Evolutionary conservation across 768 basidiomycete genomes (phyloP).

Genomic region (Naganishia antarctica): DNA sequence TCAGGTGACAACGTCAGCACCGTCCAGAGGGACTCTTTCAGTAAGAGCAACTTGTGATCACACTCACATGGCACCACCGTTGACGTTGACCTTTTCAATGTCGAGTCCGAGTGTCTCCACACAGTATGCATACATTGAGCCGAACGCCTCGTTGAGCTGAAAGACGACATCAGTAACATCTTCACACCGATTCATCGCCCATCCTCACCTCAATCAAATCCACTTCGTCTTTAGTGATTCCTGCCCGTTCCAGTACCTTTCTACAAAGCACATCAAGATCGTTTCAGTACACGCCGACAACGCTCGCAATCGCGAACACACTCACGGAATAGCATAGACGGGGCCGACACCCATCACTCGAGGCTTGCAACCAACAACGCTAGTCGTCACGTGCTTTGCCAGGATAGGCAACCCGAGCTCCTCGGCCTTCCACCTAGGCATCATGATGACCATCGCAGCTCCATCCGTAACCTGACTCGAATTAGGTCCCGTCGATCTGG

Average conservation of each 20-base stretch:
- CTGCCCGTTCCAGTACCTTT: slow-evolving; percentile 60
- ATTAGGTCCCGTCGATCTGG: slow-evolving; percentile 75
- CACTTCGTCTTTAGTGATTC: slow-evolving; percentile 64
- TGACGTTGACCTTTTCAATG: slow-evolving; percentile 71
- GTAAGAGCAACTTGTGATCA: too few relatives aligned
- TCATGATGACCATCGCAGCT: slow-evolving; percentile 72
- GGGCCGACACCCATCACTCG: slow-evolving; percentile 65
- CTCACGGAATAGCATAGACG: slow-evolving; percentile 31
- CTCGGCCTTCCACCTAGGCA: slow-evolving; percentile 74
- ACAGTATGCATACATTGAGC: slow-evolving; percentile 67
- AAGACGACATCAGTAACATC: background rate
- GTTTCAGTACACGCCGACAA: slow-evolving; percentile 24
- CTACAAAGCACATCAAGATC: slow-evolving; percentile 75
- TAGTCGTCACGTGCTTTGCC: slow-evolving; percentile 72
- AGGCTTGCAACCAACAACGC: slow-evolving; percentile 62
- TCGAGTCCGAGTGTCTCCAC: slow-evolving; percentile 63
- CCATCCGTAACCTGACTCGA: slow-evolving; percentile 82
- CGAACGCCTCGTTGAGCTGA: slow-evolving; percentile 88
- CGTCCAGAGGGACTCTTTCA: background rate
- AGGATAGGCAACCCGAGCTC: slow-evolving; percentile 66
- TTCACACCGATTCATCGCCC: slow-evolving; percentile 2
- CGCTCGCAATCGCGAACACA: background rate
- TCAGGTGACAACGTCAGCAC: slow-evolving; percentile 33
- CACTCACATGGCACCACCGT: slow-evolving; percentile 84
- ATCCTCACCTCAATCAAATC: slow-evolving; percentile 67